Base-by-base conservation (phyloP, 129 eudicot genomes). In the Ambrosia trifida region DNA sequence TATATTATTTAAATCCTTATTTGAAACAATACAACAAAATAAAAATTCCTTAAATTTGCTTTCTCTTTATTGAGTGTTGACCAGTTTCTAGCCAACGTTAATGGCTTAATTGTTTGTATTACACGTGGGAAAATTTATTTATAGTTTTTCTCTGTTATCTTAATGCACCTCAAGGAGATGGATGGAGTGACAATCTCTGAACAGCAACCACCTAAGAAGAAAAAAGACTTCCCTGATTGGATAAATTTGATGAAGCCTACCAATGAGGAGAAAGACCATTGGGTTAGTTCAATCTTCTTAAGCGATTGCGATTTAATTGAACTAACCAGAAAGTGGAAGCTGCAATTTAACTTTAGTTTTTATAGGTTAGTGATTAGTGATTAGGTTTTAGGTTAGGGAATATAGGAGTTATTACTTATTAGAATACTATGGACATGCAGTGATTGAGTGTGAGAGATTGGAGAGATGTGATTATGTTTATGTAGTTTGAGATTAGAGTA, bases 201-300 rank as follows among this genome's bases (percentile, higher is more conserved):
- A 64, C 91, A 82, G 47, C 91, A 88, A 64, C 88, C 82, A 77
- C 28, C 87, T 31, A 95, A 91, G 70, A 91, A 83, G 89, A 91
- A 81, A 82, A 91, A 85, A 89, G 88, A 82, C 18, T 67, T 91
- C 40, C 79, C 80, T 63, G 95, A 88, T 78, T 88, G 94, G 96
- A 77, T 68, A 87, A 91, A 83, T 73, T 83, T 91, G 80, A 87
- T 86, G 35, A 91, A 85, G 81, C 96, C 95, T 30, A 82, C 70
- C 32, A 77, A 83, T 81, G 96, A 84, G 79, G 96, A 91, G 81
- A 89, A 91, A 79, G 95, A 88, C 61, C 91, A 88, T 76, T 91
- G 96, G 96, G 83, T 80, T 68, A 68, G 80, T 73, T 61, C 40
- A 59, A 79, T 79, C 49, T 67, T 60, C 49, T 51, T 8, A 0